phyloP scores from a whole-genome alignment of 1,284 basidiomycete genomes.

The Ganoderma sinense region DNA sequence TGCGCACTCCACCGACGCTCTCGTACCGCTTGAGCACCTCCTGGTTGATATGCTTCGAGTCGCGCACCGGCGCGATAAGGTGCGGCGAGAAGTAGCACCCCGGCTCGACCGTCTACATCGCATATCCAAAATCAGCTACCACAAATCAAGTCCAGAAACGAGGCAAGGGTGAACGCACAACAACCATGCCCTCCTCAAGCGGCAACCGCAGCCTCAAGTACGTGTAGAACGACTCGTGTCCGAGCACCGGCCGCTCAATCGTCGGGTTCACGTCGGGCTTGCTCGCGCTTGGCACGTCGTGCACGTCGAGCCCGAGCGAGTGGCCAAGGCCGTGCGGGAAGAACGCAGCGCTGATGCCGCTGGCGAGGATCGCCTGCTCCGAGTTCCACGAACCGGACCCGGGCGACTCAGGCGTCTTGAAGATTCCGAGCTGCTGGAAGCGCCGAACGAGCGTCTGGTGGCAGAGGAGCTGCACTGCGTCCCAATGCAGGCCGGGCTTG shows the following conservation, averaged over 20 bases:
- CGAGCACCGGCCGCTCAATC: slow-evolving; percentile 52
- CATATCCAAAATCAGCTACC: neutral
- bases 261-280: slow-evolving; percentile 65
- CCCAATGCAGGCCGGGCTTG: slow-evolving; percentile 85
- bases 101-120: slow-evolving; percentile 76
- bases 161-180: too few relatives aligned
- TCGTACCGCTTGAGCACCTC: slow-evolving; percentile 78
- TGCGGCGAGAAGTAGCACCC: slow-evolving; percentile 89
- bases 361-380: slow-evolving; percentile 74
- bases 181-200: slow-evolving; percentile 82
- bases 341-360: slow-evolving; percentile 83
- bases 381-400: slow-evolving; percentile 62
- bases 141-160: too few relatives aligned
- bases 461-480: slow-evolving; percentile 81
- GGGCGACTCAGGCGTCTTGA: slow-evolving; percentile 61
- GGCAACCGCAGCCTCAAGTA: slow-evolving; percentile 81
- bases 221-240: slow-evolving; percentile 73
- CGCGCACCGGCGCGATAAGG: slow-evolving; percentile 71
- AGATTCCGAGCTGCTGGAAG: slow-evolving; percentile 87
- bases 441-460: slow-evolving; percentile 82
- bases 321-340: slow-evolving; percentile 94
- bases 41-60: slow-evolving; percentile 76
- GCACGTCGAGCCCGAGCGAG: slow-evolving; percentile 89
- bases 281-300: slow-evolving; percentile 82
- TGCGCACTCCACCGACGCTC: slow-evolving; percentile 85